Evolutionary conservation across 2,329 filamentous ascomycete species (phyloP), one percentile per base, ranked within the genome.

Genomic region (Aureobasidium mangrovei): DNA sequence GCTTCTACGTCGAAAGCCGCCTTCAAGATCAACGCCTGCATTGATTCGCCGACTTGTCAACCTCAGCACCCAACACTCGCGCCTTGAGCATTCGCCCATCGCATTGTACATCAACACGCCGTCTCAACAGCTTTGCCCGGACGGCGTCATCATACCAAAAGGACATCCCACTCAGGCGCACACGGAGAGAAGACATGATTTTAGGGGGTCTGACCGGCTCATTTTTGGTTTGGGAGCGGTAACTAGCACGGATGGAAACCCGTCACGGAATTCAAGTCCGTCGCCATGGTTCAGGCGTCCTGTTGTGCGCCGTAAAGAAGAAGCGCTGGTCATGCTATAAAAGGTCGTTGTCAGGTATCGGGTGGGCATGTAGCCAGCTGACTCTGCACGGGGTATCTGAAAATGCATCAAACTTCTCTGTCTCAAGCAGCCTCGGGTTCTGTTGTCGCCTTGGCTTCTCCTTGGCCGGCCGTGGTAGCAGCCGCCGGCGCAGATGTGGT

Each of bases 1-100:
- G 91, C 1, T 96, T 90, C 65, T 91, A 83, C 63, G 67, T 95
- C 57, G 88, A 95, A 77, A 84, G 70, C 66, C 64, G 63, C 57
- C 68, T 63, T 7, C 39, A 53, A 18, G 48, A 53, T 31, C 48
- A 53, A 24, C 48, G 48, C 40, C 28, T 54, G 51, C 36, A 51
- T 35, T 51, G 38, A 51, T 42, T 18, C 18, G 18, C 18, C 18
- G 18, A 18, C 18, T 18, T 18, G 18, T 18, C 18, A 18, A 18
- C 18, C 18, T 18, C 18, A 18, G 18, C 18, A 18, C 18, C 18
- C 18, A 18, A 18, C 18, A 18, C 18, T 18, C 18, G 18, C 18
- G 18, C 18, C 18, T 18, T 18, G 18, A 18, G 2, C 12, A 12
- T 5, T 31, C 28, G 9, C 8, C 41, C 9, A 12, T 18, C 18